Conservation (phyloP, 352 stramenopile genomes). For the Stramenopiles sp. region DNA sequence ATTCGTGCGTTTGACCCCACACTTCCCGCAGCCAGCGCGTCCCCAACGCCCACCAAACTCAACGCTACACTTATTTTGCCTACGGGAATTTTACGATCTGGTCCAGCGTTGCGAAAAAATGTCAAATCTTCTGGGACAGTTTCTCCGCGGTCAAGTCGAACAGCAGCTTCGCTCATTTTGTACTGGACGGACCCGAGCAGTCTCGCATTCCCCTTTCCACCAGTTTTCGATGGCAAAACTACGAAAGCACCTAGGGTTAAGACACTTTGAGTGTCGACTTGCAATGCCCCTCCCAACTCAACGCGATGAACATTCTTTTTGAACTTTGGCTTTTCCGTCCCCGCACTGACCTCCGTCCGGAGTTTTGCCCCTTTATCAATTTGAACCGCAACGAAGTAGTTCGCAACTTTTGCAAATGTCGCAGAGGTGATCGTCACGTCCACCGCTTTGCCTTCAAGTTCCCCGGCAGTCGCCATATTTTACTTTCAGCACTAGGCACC, state of each 20-base stretch:
- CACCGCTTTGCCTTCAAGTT: neutral
- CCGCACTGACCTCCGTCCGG: neutral
- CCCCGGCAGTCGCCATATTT: too few relatives aligned
- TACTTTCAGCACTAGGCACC: too few relatives aligned
- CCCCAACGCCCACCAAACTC: neutral
- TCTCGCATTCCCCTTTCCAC: neutral
- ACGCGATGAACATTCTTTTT: neutral
- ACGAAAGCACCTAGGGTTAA: neutral
- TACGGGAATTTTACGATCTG: neutral
- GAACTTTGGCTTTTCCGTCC: neutral
- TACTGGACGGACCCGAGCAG: neutral
- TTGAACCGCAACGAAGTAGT: constrained; percentile 2
- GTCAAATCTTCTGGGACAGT: neutral
- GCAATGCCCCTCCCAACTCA: neutral
- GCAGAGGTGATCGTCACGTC: neutral
- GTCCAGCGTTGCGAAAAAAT: neutral
- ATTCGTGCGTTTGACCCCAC: neutral
- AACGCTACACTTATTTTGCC: neutral
- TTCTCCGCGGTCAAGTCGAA: neutral
- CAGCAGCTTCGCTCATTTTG: neutral
- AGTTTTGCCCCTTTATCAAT: constrained; percentile 5
- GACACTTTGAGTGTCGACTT: neutral
- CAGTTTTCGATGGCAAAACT: constrained; percentile 4
- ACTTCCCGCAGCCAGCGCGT: neutral
- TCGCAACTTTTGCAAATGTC: neutral